These are phyloP conservation scores for Earliella scabrosa DNA, from an alignment of 1,284 basidiomycete species.

Conservation along the genomic window DNA sequence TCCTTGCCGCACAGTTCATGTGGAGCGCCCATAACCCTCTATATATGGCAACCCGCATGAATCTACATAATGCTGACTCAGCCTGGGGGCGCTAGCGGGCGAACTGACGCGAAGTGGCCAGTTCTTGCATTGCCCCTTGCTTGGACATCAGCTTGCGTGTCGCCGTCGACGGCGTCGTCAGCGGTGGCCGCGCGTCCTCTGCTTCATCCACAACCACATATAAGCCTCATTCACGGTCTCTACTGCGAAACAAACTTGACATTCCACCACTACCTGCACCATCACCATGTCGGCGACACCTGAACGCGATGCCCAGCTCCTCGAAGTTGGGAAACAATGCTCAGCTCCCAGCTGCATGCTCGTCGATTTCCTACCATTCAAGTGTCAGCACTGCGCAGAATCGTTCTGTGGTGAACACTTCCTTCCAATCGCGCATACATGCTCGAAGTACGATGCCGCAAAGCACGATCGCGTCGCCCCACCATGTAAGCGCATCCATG, in stretches of 20 bases:
- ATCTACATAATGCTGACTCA: too few species aligned
- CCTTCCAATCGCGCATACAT: slow-evolving; percentile 64
- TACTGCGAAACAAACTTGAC: neutral
- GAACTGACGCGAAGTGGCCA: too few species aligned
- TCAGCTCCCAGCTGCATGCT: slow-evolving; percentile 63
- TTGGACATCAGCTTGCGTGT: slow-evolving; percentile 16
- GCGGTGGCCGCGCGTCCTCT: slow-evolving; percentile 31
- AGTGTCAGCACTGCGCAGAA: slow-evolving; percentile 71
- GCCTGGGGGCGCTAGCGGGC: too few species aligned
- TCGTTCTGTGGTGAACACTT: slow-evolving; percentile 79
- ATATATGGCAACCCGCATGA: too few species aligned
- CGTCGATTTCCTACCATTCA: slow-evolving; percentile 83
- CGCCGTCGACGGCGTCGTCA: slow-evolving; percentile 15
- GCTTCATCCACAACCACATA: neutral
- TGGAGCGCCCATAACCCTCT: too few species aligned
- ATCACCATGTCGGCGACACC: slow-evolving; percentile 36
- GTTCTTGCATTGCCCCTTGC: too few species aligned
- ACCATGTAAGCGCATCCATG: slow-evolving; percentile 52
- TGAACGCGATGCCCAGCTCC: slow-evolving; percentile 56
- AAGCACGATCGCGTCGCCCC: slow-evolving; percentile 76
- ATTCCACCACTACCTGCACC: neutral
- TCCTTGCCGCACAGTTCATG: too few species aligned
- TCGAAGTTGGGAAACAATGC: slow-evolving; percentile 74
- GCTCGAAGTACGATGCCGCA: slow-evolving; percentile 69
- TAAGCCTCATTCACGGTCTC: slow-evolving; percentile 4